A percentile compares a stretch with the other conserved stretches of the same genome.
These are phyloP conservation scores for Hura crepitans DNA, from an alignment of 441 rosid genomes.

Conservation along the genomic window DNA sequence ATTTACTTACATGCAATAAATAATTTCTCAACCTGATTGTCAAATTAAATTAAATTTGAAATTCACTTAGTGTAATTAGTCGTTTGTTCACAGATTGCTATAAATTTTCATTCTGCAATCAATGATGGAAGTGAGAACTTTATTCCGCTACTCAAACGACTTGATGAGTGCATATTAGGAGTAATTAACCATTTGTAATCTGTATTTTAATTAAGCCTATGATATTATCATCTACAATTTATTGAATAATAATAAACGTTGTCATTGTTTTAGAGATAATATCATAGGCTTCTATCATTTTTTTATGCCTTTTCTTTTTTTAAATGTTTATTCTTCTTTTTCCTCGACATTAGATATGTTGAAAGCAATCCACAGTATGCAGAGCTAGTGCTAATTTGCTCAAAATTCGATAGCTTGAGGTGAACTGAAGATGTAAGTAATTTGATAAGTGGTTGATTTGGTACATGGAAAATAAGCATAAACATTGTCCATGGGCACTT, in stretches of 20 bases:
- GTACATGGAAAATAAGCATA: constrained; percentile 8
- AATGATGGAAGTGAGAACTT: constrained; percentile 76
- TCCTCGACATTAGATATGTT: constrained; percentile 51
- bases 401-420: constrained; percentile 98
- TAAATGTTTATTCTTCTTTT: not conserved
- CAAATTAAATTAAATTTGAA: not conserved
- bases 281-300: constrained; percentile 7
- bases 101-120: constrained; percentile 85
- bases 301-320: constrained; percentile 12
- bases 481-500: not conserved
- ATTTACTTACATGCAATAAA: not conserved
- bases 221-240: not conserved
- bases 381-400: constrained; percentile 88
- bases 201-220: not conserved
- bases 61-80: constrained; percentile 16
- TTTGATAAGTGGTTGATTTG: constrained; percentile 9
- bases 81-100: constrained; percentile 58
- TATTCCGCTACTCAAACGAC: constrained; percentile 82
- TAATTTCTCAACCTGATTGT: constrained; percentile 3
- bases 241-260: not conserved
- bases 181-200: constrained; percentile 28
- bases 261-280: not conserved
- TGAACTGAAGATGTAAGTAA: constrained; percentile 23
- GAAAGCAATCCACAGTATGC: constrained; percentile 92
- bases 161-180: constrained; percentile 93